phyloP scores from a whole-genome alignment of 306 rosid species.

The Macrotyloma uniflorum region DNA sequence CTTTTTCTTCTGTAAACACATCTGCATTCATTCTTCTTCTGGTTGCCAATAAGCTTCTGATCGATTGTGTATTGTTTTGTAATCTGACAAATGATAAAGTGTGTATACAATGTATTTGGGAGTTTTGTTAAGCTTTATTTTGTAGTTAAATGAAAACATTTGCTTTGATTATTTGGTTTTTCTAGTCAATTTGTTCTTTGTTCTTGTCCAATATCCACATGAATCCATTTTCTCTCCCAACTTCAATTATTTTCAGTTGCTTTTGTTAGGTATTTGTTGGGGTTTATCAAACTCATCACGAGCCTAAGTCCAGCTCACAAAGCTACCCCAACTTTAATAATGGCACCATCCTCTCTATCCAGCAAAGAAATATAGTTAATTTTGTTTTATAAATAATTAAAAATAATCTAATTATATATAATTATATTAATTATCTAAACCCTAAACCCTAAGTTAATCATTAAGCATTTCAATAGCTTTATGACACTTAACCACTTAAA shows the following conservation, averaged over 20 bases:
- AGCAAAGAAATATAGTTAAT: too few relatives aligned
- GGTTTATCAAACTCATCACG: neutral
- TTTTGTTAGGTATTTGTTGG: neutral
- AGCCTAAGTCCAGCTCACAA: neutral
- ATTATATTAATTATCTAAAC: too few relatives aligned
- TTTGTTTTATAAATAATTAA: too few relatives aligned
- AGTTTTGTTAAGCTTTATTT: neutral
- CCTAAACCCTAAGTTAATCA: too few relatives aligned
- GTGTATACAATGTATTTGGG: constrained; percentile 1
- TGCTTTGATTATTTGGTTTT: neutral
- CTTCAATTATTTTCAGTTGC: neutral
- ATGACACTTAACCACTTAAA: too few relatives aligned
- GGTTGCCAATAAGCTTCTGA: neutral
- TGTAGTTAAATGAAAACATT: neutral
- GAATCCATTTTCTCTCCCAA: neutral
- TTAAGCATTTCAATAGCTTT: too few relatives aligned
- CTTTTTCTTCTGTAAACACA: neutral
- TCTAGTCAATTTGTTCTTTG: neutral
- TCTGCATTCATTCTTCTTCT: constrained; percentile 18
- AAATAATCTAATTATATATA: too few relatives aligned
- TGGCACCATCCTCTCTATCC: neutral
- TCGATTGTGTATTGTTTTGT: constrained; percentile 2
- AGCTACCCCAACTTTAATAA: neutral
- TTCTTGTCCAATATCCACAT: neutral
- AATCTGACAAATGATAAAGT: constrained; percentile 17